Conservation (phyloP, 108 stramenopile species). For the Chaetoceros muelleri region DNA sequence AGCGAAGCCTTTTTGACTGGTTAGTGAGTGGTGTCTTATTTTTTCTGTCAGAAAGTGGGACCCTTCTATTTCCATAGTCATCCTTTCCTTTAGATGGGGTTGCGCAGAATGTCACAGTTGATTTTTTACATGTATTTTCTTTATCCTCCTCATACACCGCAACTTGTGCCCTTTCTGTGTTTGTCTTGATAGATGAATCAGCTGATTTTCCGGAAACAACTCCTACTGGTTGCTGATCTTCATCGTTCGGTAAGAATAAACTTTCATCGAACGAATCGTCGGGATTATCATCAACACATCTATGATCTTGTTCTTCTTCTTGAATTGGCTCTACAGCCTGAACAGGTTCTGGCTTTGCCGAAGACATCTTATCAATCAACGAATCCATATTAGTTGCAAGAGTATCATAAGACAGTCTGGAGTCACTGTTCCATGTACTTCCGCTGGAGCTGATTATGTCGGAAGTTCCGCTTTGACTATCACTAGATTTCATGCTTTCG, state of each 20-base stretch:
- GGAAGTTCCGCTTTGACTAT: background rate
- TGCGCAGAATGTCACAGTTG: background rate
- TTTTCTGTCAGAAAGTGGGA: background rate
- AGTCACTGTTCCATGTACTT: background rate
- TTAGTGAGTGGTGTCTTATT: background rate
- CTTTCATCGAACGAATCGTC: conserved; percentile 1
- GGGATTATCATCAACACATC: background rate
- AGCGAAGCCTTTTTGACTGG: background rate
- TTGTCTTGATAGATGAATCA: no score
- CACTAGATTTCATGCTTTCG: background rate
- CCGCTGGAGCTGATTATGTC: background rate
- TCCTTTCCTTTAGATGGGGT: background rate
- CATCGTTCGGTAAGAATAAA: background rate
- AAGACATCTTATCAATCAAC: no score
- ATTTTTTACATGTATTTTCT: background rate
- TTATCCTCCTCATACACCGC: conserved; percentile 11
- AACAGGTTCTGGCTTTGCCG: no score
- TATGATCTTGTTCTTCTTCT: background rate
- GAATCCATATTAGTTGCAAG: no score
- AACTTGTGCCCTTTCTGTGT: no score
- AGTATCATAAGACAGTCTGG: no score
- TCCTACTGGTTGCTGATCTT: background rate
- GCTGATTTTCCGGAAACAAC: no score
- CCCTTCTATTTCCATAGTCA: background rate
- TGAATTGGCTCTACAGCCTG: background rate